phyloP scores from a whole-genome alignment of 495 filamentous ascomycete species.

The Neurospora sp. region DNA sequence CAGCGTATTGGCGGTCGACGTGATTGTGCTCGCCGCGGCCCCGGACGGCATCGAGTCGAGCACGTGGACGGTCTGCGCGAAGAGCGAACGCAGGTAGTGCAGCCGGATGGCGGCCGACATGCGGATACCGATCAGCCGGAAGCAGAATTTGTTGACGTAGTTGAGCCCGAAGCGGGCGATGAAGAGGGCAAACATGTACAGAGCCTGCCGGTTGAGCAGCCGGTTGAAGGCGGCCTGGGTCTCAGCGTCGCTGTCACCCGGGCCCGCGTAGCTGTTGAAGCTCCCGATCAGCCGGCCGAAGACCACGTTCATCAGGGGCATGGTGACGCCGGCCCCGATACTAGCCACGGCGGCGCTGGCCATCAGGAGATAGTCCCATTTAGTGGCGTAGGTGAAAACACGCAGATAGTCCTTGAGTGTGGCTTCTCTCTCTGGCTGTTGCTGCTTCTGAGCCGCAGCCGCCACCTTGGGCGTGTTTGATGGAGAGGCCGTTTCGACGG shows the following conservation, averaged over 20 bases:
- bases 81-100: conserved; percentile 41
- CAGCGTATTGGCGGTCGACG: conserved; percentile 46
- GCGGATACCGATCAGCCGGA: conserved; percentile 39
- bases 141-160: conserved; percentile 40
- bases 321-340: conserved; percentile 22
- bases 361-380: conserved; percentile 32
- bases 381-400: conserved; percentile 34
- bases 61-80: conserved; percentile 44
- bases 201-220: conserved; percentile 15
- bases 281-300: conserved; percentile 23
- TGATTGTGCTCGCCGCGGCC: conserved; percentile 47
- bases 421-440: conserved; percentile 33
- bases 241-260: background rate
- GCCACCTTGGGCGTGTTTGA: background rate
- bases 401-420: conserved; percentile 31
- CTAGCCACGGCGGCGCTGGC: conserved; percentile 21
- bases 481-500: background rate
- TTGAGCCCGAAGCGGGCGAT: conserved; percentile 34
- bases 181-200: conserved; percentile 31
- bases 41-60: conserved; percentile 48
- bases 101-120: conserved; percentile 44
- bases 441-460: conserved; percentile 2
- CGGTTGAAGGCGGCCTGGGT: conserved; percentile 6
- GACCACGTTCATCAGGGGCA: conserved; percentile 30
- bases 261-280: conserved; percentile 16